Percentiles rank a stretch among this genome's conserved stretches.
Conservation (phyloP, 2,329 filamentous ascomycete genomes). For the Fusarium anthophilum region DNA sequence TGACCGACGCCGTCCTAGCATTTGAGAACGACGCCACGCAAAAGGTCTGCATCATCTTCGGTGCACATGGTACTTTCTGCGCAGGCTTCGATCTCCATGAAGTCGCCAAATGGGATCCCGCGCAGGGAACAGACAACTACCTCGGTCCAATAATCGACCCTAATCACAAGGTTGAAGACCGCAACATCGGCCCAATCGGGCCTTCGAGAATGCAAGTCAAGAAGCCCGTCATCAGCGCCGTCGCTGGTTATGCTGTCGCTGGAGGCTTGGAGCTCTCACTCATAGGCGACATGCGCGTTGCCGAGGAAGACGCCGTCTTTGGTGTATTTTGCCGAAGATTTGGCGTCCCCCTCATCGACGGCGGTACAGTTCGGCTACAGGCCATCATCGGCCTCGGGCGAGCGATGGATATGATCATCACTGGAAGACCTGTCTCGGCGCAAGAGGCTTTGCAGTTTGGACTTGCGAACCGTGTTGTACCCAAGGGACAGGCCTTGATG, state of each 20-base stretch:
- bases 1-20: neutral
- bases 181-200: neutral
- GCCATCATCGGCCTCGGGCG: constrained; percentile 5
- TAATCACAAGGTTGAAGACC: neutral
- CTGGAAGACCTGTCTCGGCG: neutral
- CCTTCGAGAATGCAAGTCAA: constrained; percentile 4
- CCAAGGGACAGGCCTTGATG: neutral
- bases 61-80: constrained; percentile 1
- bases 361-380: constrained; percentile 11
- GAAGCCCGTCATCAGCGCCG: constrained; percentile 12
- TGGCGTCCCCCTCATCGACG: constrained; percentile 14
- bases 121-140: neutral
- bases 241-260: neutral
- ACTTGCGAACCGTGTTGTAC: constrained; percentile 1
- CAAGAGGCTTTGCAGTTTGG: constrained; percentile 16
- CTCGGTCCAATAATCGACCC: neutral
- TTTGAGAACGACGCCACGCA: constrained; percentile 1
- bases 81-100: constrained; percentile 15
- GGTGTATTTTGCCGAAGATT: constrained; percentile 15
- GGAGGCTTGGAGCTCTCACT: constrained; percentile 6
- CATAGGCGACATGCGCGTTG: constrained; percentile 6
- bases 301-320: neutral
- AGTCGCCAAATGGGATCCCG: neutral
- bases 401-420: constrained; percentile 18
- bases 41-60: constrained; percentile 3